phyloP scores from a whole-genome alignment of 345 rosid species.

The Camelina hispida region DNA sequence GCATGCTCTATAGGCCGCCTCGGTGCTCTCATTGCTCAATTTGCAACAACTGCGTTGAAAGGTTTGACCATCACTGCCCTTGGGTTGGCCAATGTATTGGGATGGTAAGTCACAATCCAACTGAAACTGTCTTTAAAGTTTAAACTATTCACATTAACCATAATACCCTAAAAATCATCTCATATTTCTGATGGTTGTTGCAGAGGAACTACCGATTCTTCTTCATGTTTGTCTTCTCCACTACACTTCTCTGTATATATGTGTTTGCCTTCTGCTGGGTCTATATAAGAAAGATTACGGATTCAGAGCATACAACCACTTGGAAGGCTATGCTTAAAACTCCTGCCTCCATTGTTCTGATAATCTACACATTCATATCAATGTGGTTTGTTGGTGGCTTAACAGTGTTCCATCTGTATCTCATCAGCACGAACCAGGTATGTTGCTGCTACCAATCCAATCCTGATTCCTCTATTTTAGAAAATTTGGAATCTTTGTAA shows the following conservation, averaged over 20 bases:
- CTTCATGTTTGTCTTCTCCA: conserved; percentile 90
- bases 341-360: conserved; percentile 80
- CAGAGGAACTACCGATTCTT: conserved; percentile 99
- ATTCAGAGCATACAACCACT: conserved; percentile 55
- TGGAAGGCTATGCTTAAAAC: conserved; percentile 52
- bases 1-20: conserved; percentile 97
- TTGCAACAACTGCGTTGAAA: conserved; percentile 96
- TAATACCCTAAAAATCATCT: neutral
- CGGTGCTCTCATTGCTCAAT: conserved; percentile 99
- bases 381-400: conserved; percentile 99
- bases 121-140: conserved; percentile 6
- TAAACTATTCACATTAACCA: neutral
- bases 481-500: conserved; percentile 1
- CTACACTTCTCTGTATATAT: conserved; percentile 85
- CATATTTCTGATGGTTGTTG: conserved; percentile 43
- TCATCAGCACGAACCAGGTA: conserved; percentile 97
- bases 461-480: neutral
- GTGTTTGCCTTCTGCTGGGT: conserved; percentile 98
- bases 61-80: conserved; percentile 99
- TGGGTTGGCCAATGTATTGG: conserved; percentile 99
- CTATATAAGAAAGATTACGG: conserved; percentile 78
- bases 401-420: conserved; percentile 86
- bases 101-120: conserved; percentile 57
- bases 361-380: conserved; percentile 84
- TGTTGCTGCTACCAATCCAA: neutral